Evolutionary conservation across 257 asterid genomes (phyloP).

Genomic region (Catharanthus roseus): DNA sequence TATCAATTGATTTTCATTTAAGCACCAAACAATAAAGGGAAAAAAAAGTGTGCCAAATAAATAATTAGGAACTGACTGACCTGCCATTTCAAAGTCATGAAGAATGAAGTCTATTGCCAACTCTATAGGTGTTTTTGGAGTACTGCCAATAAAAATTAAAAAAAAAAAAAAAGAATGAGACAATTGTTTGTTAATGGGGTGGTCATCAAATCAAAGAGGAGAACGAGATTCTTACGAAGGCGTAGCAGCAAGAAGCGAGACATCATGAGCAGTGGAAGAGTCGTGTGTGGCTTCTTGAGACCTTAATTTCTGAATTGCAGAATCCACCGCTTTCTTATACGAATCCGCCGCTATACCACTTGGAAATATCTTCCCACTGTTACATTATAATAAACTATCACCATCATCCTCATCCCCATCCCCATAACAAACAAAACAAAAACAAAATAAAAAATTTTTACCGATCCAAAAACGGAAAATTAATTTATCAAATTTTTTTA

Average conservation of each 20-base stretch:
- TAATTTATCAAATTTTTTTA: not conserved
- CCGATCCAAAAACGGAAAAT: not conserved
- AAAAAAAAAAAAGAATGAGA: not conserved
- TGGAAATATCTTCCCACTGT: conserved; percentile 82
- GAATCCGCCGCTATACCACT: conserved; percentile 77
- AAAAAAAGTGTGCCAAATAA: not conserved
- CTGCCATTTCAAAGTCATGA: conserved; percentile 98
- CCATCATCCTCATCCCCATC: not conserved
- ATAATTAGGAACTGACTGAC: conserved; percentile 25
- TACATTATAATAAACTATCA: not conserved
- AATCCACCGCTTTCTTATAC: conserved; percentile 79
- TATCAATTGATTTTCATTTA: not conserved
- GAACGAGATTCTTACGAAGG: conserved; percentile 36
- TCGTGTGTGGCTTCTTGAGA: conserved; percentile 37
- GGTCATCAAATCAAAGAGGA: not conserved
- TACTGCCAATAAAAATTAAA: conserved; percentile 23
- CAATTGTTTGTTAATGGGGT: not conserved
- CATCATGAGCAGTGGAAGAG: conserved; percentile 17
- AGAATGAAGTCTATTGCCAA: conserved; percentile 93
- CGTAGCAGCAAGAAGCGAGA: conserved; percentile 32
- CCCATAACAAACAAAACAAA: too few species aligned
- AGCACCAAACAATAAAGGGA: not conserved
- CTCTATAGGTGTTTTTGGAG: conserved; percentile 79
- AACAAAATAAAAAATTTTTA: not conserved
- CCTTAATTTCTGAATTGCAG: conserved; percentile 59